Evolutionary conservation across 331 rosid species (phyloP), one percentile per base, ranked within the genome.

Genomic region (Acacia concinna): DNA sequence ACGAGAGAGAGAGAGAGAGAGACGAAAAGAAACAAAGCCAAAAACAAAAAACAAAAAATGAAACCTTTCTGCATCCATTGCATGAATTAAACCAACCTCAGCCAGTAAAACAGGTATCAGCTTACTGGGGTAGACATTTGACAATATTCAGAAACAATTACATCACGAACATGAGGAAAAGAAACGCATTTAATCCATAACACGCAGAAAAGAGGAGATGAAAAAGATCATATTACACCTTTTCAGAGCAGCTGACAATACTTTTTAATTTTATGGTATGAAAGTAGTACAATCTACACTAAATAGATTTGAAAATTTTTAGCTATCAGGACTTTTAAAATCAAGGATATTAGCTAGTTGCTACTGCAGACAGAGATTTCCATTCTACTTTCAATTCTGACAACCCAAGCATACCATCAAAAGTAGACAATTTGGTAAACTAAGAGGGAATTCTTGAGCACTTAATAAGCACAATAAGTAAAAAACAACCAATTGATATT

Each of bases 401-500:
- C 21, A 34, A 68, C n/a, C 51, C 52, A 68, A 38, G 73, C 32
- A 68, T 68, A 23, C 17, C 34, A 21, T 68, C 52, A 40, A 38
- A n/a, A 68, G 52, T 11, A 68, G 35, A 68, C 2, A 40, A 21
- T 38, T 12, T 40, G 1, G 20, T 21, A 38, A 40, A 38, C 8
- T 40, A 32, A 7, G 20, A n/a, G n/a, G 34, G 52, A 28, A 14
- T 44, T 46, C 73, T 70, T 20, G 15, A 46, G 38, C 30, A 69
- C 8, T 49, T 37, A 49, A 84, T 30, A 32, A 32, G 25, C 75
- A 62, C 27, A 47, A 43, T 18, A 69, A 51, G 20, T 38, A 68
- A 40, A 84, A 79, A 51, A 75, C 32, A 64, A 40, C 17, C 52
- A 51, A 64, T 60, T 30, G 23, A 81, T 67, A 84, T 57, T 71